Base-by-base conservation (phyloP, 371 early-diverging fungal genomes). In the Lichtheimia hyalospora region DNA sequence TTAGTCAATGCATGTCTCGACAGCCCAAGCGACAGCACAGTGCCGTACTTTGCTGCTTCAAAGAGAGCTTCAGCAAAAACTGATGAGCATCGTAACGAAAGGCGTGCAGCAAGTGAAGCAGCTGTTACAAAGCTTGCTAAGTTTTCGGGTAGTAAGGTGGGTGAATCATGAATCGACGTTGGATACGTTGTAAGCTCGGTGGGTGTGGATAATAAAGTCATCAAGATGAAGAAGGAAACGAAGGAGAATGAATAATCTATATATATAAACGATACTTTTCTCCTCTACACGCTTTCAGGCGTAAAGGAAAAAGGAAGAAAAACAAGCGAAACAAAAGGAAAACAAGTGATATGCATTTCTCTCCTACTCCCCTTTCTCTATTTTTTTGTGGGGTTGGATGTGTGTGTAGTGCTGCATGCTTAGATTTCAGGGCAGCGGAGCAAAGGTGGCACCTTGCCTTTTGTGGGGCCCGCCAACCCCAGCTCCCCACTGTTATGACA, bases 31-130 rank as follows among this genome's bases (percentile, higher is more conserved):
- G 84, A 80, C 43, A 84, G 68, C 15, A 74, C 76, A 2, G 87
- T 85, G 44, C 86, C 78, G 53, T 83, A 82, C 62, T 85, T 85
- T 16, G 80, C 77, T 42, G 83, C 75, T 59, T 87, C 87, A 39
- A 87, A 73, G 5, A 87, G 62, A 14, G 80, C 82, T 69, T 87
- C 75, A 43, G 70, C 57, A 21, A 79, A 56, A 3, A 78, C 59
- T 5, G 78, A 68, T 1, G 73, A 71, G 39, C 77, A 78, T 55
- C 76, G 54, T 21, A 81, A 58, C 2, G 75, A 77, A 12, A 81
- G 56, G 21, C 78, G 68, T 44, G 81, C 64, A 14, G 83, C 77
- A 21, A 75, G 52, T 6, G 81, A 69, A 10, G 73, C 72, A 0
- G 72, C 66, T 18, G 78, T 73, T 18, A 77, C 69, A 48, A 70